Evolutionary conservation across 441 rosid species (phyloP).

Genomic region (Hura crepitans): DNA sequence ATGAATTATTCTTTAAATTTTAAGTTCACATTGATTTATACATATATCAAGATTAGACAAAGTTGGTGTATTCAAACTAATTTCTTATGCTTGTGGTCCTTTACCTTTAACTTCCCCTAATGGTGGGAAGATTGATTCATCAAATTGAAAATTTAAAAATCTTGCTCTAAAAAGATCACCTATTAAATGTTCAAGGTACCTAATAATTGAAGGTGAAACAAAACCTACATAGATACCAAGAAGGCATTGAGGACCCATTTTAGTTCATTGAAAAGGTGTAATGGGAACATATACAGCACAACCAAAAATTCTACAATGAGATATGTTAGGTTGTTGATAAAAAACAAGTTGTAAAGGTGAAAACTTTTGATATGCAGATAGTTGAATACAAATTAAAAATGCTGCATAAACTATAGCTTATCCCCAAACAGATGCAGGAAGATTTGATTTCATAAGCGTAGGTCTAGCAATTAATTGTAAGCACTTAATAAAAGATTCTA

Average conservation of each 20-base stretch:
- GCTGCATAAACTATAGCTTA: too few relatives aligned
- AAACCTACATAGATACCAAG: neutral
- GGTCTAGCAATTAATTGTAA: neutral
- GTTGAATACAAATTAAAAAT: too few relatives aligned
- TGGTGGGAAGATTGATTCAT: slow-evolving; percentile 13
- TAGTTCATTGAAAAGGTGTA: neutral
- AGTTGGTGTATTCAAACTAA: neutral
- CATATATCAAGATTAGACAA: slow-evolving; percentile 2
- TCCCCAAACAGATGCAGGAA: too few relatives aligned
- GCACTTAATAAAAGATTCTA: neutral
- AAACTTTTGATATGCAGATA: too few relatives aligned
- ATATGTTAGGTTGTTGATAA: neutral
- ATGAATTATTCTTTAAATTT: neutral
- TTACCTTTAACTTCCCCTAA: neutral
- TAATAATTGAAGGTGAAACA: too few relatives aligned
- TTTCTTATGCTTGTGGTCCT: neutral
- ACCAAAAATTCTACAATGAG: neutral
- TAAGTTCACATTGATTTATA: neutral
- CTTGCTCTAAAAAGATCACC: too few relatives aligned
- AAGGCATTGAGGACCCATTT: neutral
- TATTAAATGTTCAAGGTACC: too few relatives aligned
- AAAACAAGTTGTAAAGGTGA: too few relatives aligned
- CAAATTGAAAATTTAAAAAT: neutral
- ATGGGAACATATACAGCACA: too few relatives aligned
- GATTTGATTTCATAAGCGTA: too few relatives aligned